Evolutionary conservation across 2,329 filamentous ascomycete species (phyloP).

Genomic region (Polychaeton citri): DNA sequence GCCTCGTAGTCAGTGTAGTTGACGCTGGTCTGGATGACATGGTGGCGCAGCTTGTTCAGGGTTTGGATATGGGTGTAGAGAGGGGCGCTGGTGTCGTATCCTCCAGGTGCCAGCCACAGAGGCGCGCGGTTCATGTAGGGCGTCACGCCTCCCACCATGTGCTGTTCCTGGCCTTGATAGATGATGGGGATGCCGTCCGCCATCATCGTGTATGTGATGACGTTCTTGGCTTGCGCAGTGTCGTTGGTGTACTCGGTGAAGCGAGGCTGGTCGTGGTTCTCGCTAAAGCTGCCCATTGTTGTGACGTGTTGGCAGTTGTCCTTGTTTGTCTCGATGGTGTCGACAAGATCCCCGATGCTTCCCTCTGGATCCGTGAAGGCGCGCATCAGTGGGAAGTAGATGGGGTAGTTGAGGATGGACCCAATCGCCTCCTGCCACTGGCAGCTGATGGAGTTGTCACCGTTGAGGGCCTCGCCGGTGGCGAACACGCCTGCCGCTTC

Average conservation of each 20-base stretch:
- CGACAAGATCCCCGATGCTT: constrained; percentile 25
- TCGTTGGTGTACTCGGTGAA: constrained; percentile 26
- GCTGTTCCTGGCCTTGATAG: constrained; percentile 31
- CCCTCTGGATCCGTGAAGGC: constrained; percentile 24
- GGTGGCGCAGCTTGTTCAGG: constrained; percentile 30
- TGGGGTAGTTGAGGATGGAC: constrained; percentile 25
- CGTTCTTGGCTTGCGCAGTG: constrained; percentile 24
- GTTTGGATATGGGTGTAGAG: constrained; percentile 28
- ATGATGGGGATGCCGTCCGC: constrained; percentile 30
- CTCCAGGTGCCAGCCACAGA: constrained; percentile 19
- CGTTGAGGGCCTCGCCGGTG: constrained; percentile 24
- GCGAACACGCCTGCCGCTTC: constrained; percentile 23
- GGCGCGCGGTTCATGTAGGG: constrained; percentile 24
- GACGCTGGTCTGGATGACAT: constrained; percentile 25
- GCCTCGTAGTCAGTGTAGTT: constrained; percentile 30
- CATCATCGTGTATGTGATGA: constrained; percentile 25
- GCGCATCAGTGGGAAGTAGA: constrained; percentile 24
- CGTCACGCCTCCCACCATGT: constrained; percentile 20
- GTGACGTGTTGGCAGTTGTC: constrained; percentile 24
- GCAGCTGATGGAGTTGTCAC: constrained; percentile 20
- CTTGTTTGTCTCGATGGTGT: constrained; percentile 20
- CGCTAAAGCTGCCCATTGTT: constrained; percentile 24
- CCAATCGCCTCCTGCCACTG: constrained; percentile 22
- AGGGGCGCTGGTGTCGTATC: constrained; percentile 25
- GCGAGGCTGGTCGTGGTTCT: constrained; percentile 29